These are phyloP conservation scores for Clitoria ternatea DNA, from an alignment of 306 rosid genomes.

Conservation along the genomic window DNA sequence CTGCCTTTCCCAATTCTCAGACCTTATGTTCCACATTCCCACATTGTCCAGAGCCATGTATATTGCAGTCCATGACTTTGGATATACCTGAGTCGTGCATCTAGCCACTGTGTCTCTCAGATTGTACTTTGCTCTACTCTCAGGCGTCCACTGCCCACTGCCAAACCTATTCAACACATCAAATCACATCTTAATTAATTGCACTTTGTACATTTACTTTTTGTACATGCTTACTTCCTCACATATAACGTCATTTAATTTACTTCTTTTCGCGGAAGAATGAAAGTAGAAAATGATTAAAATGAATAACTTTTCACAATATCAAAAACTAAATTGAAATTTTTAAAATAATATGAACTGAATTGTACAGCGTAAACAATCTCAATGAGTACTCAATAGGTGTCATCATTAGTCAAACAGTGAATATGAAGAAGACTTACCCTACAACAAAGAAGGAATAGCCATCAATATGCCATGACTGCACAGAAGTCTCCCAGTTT, in stretches of 20 bases:
- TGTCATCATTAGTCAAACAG: too few species aligned
- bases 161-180: slow-evolving; percentile 61
- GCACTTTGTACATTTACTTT: too few species aligned
- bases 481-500: slow-evolving; percentile 80
- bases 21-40: slow-evolving; percentile 96
- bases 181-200: slow-evolving; percentile 10
- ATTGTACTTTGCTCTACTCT: slow-evolving; percentile 77
- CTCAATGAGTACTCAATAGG: too few species aligned
- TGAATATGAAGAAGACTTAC: slow-evolving; percentile 32
- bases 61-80: slow-evolving; percentile 86
- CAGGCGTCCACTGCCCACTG: slow-evolving; percentile 84
- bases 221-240: too few species aligned
- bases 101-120: slow-evolving; percentile 86
- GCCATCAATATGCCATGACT: slow-evolving; percentile 95
- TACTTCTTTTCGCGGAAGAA: too few species aligned
- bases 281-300: too few species aligned
- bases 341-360: too few species aligned
- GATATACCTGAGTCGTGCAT: slow-evolving; percentile 80
- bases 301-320: too few species aligned
- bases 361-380: too few species aligned
- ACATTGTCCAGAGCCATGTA: slow-evolving; percentile 85
- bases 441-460: slow-evolving; percentile 88
- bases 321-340: too few species aligned
- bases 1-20: slow-evolving; percentile 90
- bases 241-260: too few species aligned